Conservation (phyloP, 495 filamentous ascomycete species). For the Amorphotheca resinae region DNA sequence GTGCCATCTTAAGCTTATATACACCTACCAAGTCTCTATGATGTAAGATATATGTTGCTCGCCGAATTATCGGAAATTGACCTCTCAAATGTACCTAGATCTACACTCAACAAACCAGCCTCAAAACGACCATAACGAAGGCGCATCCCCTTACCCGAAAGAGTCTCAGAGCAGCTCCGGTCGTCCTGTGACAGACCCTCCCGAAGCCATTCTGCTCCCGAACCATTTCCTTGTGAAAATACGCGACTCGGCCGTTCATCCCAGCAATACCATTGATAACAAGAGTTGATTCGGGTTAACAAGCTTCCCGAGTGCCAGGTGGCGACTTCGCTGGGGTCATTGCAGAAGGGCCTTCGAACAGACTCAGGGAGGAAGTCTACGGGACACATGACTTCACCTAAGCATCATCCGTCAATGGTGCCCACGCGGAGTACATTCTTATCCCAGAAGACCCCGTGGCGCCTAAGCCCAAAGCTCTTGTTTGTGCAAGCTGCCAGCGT, state of each 20-base stretch:
- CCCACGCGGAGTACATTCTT: slow-evolving; percentile 26
- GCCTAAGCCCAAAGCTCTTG: slow-evolving; percentile 18
- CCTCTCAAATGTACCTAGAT: no score
- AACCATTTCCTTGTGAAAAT: slow-evolving; percentile 14
- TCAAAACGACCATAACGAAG: slow-evolving; percentile 15
- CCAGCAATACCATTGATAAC: slow-evolving; percentile 30
- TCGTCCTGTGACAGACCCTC: slow-evolving; percentile 5
- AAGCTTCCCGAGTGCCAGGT: slow-evolving; percentile 29
- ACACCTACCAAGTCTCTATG: no score
- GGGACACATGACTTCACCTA: slow-evolving; percentile 21
- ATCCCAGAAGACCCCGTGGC: slow-evolving; percentile 19
- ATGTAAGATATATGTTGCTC: no score
- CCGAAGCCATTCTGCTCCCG: slow-evolving; percentile 9
- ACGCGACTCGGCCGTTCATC: slow-evolving; percentile 24
- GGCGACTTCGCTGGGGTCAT: slow-evolving; percentile 25
- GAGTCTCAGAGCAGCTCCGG: slow-evolving; percentile 1
- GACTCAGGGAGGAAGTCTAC: slow-evolving; percentile 23
- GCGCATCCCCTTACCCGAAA: slow-evolving; percentile 13
- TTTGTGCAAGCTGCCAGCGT: slow-evolving; percentile 22
- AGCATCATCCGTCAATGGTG: slow-evolving; percentile 21
- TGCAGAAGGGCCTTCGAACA: slow-evolving; percentile 9
- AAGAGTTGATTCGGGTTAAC: slow-evolving; percentile 27
- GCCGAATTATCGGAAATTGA: no score
- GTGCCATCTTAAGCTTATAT: no score
- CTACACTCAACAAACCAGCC: no score